Base-by-base conservation (phyloP, 2,329 filamentous ascomycete species). In the Pseudogymnoascus sp. region DNA sequence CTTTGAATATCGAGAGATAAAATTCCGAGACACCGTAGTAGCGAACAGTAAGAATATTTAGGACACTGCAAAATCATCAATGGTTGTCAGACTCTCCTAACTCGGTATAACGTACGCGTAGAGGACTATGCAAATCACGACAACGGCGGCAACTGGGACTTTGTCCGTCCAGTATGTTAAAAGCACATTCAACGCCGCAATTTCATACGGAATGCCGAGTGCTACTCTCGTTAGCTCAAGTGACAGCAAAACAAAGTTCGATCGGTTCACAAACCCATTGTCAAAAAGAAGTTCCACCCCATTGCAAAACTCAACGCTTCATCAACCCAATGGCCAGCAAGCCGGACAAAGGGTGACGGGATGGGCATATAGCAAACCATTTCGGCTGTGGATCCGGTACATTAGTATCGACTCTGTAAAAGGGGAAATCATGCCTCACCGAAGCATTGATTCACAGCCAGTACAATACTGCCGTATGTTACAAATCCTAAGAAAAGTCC, bases 1-100 rank as follows among this genome's bases (percentile, higher is more conserved):
- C 77, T 68, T 85, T 84, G 62, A 80, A 76, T 6, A 80, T 69
- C 5, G 84, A 80, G 58, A 82, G 79, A 76, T 83, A 82, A 66
- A 87, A 87, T 68, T 87, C 84, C 2, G 82, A 77, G 69, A 84
- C 81, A 40, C 82, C 82, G 64, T 84, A 85, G 72, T 78, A 83
- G 62, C 79, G 74, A 31, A 85, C 78, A 3, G 79, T 79, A 64
- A 86, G 81, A 57, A 86, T 68, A 64, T 87, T 87, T 67, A 86
- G 60, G 57, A 61, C 66, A 17, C 72, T 13, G 21, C 21, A 8
- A 26, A 26, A 44, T 24, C 21, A 6, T 44, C 21, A 44, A 26
- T 44, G 5, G 5, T 4, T 6, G 21, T 26, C 40, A 26, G 21
- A 24, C 3, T 6, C 5, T 5, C 40, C 40, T 44, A 24, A 11